These are phyloP conservation scores for Mycena vulgaris DNA, from an alignment of 768 basidiomycete species.

Conservation along the genomic window DNA sequence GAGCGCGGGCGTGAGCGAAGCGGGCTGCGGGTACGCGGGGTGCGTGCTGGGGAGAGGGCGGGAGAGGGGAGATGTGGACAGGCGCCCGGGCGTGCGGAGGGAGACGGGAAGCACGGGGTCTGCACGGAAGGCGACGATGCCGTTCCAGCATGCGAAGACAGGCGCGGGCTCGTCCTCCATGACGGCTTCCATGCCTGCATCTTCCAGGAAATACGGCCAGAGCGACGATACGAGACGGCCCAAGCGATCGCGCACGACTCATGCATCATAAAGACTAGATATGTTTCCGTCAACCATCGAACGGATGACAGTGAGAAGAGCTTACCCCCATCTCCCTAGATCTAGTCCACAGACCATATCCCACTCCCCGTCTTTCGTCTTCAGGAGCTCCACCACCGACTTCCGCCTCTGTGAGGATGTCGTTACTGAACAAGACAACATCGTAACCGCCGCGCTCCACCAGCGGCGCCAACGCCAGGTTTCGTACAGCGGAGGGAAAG, in stretches of 20 bases:
- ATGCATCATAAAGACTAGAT: not conserved
- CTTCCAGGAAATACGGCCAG: not conserved
- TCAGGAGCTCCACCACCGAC: constrained; percentile 55
- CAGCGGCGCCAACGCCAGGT: constrained; percentile 58
- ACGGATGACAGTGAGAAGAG: no score
- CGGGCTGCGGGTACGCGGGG: not conserved
- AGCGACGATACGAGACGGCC: not conserved
- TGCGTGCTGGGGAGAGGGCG: not conserved
- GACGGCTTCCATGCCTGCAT: not conserved
- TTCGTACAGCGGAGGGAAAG: constrained; percentile 55
- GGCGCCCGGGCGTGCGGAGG: not conserved
- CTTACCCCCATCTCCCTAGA: constrained; percentile 47
- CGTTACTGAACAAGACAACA: constrained; percentile 59
- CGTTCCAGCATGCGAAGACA: not conserved
- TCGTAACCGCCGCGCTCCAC: constrained; percentile 54
- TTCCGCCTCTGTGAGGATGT: constrained; percentile 58
- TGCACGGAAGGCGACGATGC: not conserved
- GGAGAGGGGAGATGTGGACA: not conserved
- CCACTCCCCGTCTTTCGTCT: constrained; percentile 54
- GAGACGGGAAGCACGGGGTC: not conserved
- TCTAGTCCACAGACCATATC: constrained; percentile 64
- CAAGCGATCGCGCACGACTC: not conserved
- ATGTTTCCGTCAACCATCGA: no score
- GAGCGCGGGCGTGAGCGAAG: not conserved
- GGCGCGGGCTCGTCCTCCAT: not conserved